Percentiles rank a stretch among this genome's conserved stretches.
phyloP scores from a whole-genome alignment of 257 asterid species.

The Mentha longifolia region DNA sequence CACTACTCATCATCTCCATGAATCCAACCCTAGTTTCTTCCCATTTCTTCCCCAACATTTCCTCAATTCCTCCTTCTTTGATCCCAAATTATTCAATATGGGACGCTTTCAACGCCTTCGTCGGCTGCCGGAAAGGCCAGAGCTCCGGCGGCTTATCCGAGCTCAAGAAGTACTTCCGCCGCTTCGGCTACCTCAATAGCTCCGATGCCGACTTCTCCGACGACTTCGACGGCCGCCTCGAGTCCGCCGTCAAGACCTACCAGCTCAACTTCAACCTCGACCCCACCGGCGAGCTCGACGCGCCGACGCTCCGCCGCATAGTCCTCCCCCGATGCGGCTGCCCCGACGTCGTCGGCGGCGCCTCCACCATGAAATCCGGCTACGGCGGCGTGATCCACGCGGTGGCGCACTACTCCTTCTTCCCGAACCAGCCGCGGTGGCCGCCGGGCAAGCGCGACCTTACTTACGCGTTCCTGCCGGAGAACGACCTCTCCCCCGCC shows the following conservation, averaged over 20 bases:
- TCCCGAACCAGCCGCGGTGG: constrained; percentile 80
- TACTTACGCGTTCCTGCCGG: constrained; percentile 68
- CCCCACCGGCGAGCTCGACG: constrained; percentile 63
- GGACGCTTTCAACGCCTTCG: constrained; percentile 51
- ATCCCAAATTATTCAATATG: constrained; percentile 54
- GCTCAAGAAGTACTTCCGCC: constrained; percentile 64
- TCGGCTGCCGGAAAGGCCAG: constrained; percentile 62
- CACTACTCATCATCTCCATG: constrained; percentile 16
- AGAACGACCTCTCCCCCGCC: constrained; percentile 41
- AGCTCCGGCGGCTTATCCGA: constrained; percentile 50
- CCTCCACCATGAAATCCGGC: constrained; percentile 54
- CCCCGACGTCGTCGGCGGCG: constrained; percentile 62
- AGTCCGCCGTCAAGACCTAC: constrained; percentile 61
- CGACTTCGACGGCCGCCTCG: constrained; percentile 63
- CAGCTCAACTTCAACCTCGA: constrained; percentile 78
- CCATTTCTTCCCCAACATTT: constrained; percentile 47
- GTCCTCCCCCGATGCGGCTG: constrained; percentile 79
- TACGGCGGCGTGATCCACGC: constrained; percentile 30
- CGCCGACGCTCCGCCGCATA: constrained; percentile 48
- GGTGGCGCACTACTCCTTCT: constrained; percentile 80
- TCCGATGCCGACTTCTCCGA: constrained; percentile 56
- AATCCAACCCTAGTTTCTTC: constrained; percentile 35
- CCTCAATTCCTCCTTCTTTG: constrained; percentile 49
- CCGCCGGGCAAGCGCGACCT: constrained; percentile 52
- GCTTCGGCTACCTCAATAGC: constrained; percentile 62